These are phyloP conservation scores for Gastrodia elata DNA, from an alignment of 106 monocot genomes.

Conservation along the genomic window DNA sequence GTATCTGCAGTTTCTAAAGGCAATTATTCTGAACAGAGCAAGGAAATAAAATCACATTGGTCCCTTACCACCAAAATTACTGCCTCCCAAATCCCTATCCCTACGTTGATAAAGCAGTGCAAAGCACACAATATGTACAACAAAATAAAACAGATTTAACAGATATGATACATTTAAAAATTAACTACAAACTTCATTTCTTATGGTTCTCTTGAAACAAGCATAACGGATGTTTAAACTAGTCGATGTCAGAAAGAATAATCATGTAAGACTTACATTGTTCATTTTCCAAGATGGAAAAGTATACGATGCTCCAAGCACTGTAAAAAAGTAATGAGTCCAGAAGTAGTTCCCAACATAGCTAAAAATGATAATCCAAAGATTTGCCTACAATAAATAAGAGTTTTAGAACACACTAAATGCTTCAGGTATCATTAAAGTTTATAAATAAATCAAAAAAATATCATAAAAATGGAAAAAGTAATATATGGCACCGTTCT, in stretches of 20 bases:
- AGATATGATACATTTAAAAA: not conserved
- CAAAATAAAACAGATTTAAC: not conserved
- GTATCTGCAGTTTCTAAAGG: not conserved
- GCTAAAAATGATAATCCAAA: constrained; percentile 95
- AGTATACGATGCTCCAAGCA: constrained; percentile 94
- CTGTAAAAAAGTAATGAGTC: constrained; percentile 98
- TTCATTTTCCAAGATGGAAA: constrained; percentile 99
- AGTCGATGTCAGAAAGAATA: not conserved
- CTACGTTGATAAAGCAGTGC: not conserved
- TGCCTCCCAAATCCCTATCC: not conserved
- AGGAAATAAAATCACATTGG: not conserved
- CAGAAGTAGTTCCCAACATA: constrained; percentile 99
- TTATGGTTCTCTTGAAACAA: not conserved
- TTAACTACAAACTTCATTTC: not conserved
- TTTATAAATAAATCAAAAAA: not conserved
- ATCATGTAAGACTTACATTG: constrained; percentile 43
- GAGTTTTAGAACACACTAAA: not conserved
- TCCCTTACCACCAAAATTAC: not conserved
- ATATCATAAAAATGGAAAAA: not conserved
- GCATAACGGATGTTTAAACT: no score
- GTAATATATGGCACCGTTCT: not conserved
- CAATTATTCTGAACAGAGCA: not conserved
- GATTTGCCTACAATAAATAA: constrained; percentile 66
- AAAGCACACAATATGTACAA: not conserved
- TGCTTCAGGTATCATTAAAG: not conserved